phyloP scores from a whole-genome alignment of 495 filamentous ascomycete genomes.

The Penicillium samsonianum region DNA sequence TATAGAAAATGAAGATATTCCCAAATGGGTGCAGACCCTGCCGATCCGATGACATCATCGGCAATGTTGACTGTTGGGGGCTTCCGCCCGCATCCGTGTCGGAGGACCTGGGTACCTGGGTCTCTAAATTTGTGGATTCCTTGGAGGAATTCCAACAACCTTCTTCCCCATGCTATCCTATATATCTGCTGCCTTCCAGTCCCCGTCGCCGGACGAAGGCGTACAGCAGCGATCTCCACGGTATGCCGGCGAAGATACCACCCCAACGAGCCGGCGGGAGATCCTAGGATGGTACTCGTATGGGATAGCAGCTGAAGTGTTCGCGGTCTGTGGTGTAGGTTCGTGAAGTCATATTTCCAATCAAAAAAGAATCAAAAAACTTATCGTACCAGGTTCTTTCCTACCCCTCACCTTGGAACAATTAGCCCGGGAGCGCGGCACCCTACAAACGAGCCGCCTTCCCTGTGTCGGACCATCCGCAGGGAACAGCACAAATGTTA shows the following conservation, averaged over 20 bases:
- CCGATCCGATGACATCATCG: conserved; percentile 15
- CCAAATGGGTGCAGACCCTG: not conserved
- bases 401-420: conserved; percentile 88
- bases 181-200: conserved; percentile 23
- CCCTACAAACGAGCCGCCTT: conserved; percentile 56
- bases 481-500: conserved; percentile 18
- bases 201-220: conserved; percentile 26
- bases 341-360: conserved; percentile 7
- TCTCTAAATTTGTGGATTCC: not conserved
- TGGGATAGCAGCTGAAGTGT: conserved; percentile 87
- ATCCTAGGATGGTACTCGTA: conserved; percentile 89
- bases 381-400: conserved; percentile 69
- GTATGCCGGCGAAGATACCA: conserved; percentile 81
- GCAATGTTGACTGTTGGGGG: conserved; percentile 1
- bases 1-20: conserved; percentile 5
- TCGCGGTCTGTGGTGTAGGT: conserved; percentile 80
- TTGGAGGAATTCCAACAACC: conserved; percentile 5
- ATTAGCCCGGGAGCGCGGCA: conserved; percentile 78
- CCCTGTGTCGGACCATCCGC: conserved; percentile 35
- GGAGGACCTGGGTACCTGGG: no score
- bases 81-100: conserved; percentile 31
- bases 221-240: conserved; percentile 40
- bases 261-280: conserved; percentile 76
- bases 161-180: conserved; percentile 24
- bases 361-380: conserved; percentile 10